Evolutionary conservation across 345 rosid genomes (phyloP).

Genomic region (Pelargonium nanum): DNA sequence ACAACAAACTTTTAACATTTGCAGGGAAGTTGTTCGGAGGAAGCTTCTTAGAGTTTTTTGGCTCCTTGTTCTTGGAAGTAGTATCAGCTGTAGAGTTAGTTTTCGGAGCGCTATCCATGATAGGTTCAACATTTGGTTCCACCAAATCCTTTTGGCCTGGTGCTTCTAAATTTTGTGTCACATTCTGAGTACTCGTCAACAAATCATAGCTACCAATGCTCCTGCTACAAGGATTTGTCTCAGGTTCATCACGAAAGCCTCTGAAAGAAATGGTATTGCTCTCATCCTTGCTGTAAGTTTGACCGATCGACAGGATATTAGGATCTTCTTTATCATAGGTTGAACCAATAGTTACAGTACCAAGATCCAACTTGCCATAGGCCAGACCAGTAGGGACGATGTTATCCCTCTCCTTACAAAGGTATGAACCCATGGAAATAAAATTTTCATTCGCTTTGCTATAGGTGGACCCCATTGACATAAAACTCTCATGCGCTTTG

Average conservation of each 20-base stretch:
- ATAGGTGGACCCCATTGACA: conserved; percentile 23
- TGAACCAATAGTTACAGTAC: conserved; percentile 12
- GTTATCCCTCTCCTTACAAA: conserved; percentile 23
- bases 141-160: conserved; percentile 19
- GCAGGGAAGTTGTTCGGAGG: conserved; percentile 52
- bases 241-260: conserved; percentile 29
- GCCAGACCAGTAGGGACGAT: conserved; percentile 15
- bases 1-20: conserved; percentile 55
- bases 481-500: conserved; percentile 24
- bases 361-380: conserved; percentile 21
- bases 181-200: conserved; percentile 22
- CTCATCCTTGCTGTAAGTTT: conserved; percentile 27
- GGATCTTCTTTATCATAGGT: conserved; percentile 30
- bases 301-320: conserved; percentile 27
- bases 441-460: conserved; percentile 26
- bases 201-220: conserved; percentile 29
- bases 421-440: conserved; percentile 23
- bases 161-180: conserved; percentile 24
- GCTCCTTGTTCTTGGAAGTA: conserved; percentile 25
- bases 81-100: conserved; percentile 17
- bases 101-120: conserved; percentile 17
- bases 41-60: conserved; percentile 32
- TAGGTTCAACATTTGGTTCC: conserved; percentile 17
- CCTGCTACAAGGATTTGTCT: conserved; percentile 26
- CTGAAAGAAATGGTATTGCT: conserved; percentile 33